These are phyloP conservation scores for Beauveria varroae DNA, from an alignment of 2,329 filamentous ascomycete genomes.

Conservation along the genomic window DNA sequence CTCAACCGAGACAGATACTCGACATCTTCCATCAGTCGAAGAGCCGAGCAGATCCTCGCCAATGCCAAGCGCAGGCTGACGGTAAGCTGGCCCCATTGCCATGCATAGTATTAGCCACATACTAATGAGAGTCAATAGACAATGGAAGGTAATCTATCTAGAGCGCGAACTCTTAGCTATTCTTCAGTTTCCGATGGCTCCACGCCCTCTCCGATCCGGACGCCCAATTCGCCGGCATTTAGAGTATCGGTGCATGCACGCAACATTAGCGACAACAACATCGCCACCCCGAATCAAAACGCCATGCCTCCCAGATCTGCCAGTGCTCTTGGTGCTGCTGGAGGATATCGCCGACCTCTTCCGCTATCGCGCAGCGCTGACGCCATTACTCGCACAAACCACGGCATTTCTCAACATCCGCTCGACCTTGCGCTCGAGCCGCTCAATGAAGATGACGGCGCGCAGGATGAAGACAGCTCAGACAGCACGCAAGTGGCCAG, in stretches of 20 bases:
- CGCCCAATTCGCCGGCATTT: conserved; percentile 17
- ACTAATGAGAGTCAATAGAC: conserved; percentile 45
- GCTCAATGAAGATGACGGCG: conserved; percentile 45
- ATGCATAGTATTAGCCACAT: not conserved
- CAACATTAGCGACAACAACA: conserved; percentile 25
- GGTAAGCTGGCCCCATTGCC: conserved; percentile 42
- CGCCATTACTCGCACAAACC: conserved; percentile 25
- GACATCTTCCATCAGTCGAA: conserved; percentile 67
- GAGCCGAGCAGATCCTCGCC: conserved; percentile 83
- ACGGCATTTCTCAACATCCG: conserved; percentile 31
- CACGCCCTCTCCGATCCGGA: conserved; percentile 44
- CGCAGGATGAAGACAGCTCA: conserved; percentile 22
- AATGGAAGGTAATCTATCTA: conserved; percentile 86
- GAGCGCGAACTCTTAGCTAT: conserved; percentile 60
- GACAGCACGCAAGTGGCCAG: conserved; percentile 27
- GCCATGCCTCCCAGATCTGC: conserved; percentile 48
- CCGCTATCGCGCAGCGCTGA: conserved; percentile 37
- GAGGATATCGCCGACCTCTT: conserved; percentile 47
- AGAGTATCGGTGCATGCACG: conserved; percentile 19
- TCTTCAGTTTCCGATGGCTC: conserved; percentile 39
- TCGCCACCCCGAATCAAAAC: conserved; percentile 16
- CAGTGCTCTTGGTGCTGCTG: conserved; percentile 54
- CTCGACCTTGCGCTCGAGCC: conserved; percentile 42
- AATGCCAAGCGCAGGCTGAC: conserved; percentile 87
- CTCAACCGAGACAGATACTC: conserved; percentile 54